These are phyloP conservation scores for Malassezia arunalokei DNA, from an alignment of 1,284 basidiomycete species.

Conservation along the genomic window DNA sequence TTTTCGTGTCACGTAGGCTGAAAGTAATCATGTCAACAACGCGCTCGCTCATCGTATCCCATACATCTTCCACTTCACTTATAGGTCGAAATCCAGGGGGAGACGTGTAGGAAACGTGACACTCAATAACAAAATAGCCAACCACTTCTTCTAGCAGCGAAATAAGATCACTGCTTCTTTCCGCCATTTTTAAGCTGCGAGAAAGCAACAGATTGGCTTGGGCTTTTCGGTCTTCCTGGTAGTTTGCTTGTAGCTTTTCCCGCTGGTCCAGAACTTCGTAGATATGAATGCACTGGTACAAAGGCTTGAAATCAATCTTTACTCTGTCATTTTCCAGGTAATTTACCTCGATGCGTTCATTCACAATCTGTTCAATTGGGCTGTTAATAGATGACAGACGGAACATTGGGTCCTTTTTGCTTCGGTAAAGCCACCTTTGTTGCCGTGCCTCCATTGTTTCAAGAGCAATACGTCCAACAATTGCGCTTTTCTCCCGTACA, in stretches of 20 bases:
- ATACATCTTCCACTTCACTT: slow-evolving; percentile 84
- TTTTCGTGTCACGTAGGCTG: slow-evolving; percentile 62
- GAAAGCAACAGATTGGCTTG: slow-evolving; percentile 94
- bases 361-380: slow-evolving; percentile 81
- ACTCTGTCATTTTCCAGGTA: slow-evolving; percentile 80
- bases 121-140: slow-evolving; percentile 97
- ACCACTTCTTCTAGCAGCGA: slow-evolving; percentile 64
- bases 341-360: slow-evolving; percentile 87
- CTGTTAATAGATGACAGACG: slow-evolving; percentile 76
- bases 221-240: slow-evolving; percentile 78
- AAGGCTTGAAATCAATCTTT: slow-evolving; percentile 78
- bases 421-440: slow-evolving; percentile 61
- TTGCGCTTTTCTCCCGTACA: slow-evolving; percentile 73
- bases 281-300: slow-evolving; percentile 95
- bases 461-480: slow-evolving; percentile 75
- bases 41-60: slow-evolving; percentile 74
- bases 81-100: slow-evolving; percentile 63
- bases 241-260: slow-evolving; percentile 76
- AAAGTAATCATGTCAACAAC: slow-evolving; percentile 65
- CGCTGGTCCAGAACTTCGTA: slow-evolving; percentile 80
- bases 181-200: slow-evolving; percentile 48
- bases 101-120: slow-evolving; percentile 77
- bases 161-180: slow-evolving; percentile 33
- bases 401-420: slow-evolving; percentile 34
- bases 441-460: slow-evolving; percentile 78